These are phyloP conservation scores for Ganoderma boninense DNA, from an alignment of 1,284 basidiomycete genomes.

Conservation along the genomic window DNA sequence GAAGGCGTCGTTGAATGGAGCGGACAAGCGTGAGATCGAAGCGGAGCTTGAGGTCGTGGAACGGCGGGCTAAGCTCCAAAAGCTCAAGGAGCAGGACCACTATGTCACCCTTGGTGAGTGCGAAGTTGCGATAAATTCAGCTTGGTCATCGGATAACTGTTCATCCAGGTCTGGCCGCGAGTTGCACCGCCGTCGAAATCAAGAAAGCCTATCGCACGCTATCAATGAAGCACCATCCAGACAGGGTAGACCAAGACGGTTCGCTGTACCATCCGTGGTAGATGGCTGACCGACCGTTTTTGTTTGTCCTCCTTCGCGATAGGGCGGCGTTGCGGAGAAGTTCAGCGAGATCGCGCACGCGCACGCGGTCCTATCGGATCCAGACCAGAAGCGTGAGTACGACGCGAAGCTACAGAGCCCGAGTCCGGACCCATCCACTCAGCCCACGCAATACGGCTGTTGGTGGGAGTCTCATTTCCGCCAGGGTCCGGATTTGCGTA, in stretches of 20 bases:
- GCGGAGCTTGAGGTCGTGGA: conserved; percentile 9
- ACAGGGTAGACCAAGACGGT: conserved; percentile 19
- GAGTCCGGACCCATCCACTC: background rate
- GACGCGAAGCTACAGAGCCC: conserved; percentile 2
- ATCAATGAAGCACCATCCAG: conserved; percentile 30
- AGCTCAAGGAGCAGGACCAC: conserved; percentile 21
- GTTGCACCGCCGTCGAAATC: conserved; percentile 20
- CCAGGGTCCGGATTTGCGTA: background rate
- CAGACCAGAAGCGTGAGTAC: conserved; percentile 7
- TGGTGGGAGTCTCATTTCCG: background rate
- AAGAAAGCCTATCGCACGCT: conserved; percentile 23
- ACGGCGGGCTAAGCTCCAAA: conserved; percentile 4
- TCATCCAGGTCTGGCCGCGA: conserved; percentile 11
- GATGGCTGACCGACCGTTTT: background rate
- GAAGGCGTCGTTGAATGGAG: background rate
- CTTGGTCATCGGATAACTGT: background rate
- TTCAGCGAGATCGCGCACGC: conserved; percentile 26
- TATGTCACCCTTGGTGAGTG: conserved; percentile 27
- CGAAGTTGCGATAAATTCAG: too few species aligned
- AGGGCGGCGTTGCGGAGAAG: conserved; percentile 28
- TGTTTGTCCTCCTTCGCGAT: background rate
- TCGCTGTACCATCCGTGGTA: too few species aligned
- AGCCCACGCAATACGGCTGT: background rate
- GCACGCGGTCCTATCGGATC: conserved; percentile 19
- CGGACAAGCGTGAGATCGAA: conserved; percentile 1